Evolutionary conservation across 345 rosid genomes (phyloP), one percentile per base, ranked within the genome.

Genomic region (Turnera subulata): DNA sequence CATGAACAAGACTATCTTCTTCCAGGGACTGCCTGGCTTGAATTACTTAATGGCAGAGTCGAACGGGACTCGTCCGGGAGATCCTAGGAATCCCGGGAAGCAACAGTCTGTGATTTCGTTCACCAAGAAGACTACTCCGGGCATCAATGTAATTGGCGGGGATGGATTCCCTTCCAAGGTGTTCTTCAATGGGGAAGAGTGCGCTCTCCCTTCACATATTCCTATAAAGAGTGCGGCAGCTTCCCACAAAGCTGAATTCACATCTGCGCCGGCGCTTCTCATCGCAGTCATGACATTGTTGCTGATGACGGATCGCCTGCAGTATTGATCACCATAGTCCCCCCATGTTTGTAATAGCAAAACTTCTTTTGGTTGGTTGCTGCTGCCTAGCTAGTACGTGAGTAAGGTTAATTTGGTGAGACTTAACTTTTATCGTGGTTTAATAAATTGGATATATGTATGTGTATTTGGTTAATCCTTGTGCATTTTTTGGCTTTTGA

Each of bases 71-170:
- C 47, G 63, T 49, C 69, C 77, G 6, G 45, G 38, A 17, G 85
- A 79, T 50, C 92, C 96, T 0, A 59, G 70, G 58, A 76, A 87
- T 25, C 91, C 97, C 0, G 99, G 97, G 13, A 94, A 94, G 72
- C 96, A 88, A 64, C 99, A 94, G 46, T 82, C 99, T 15, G 91
- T 88, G 17, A 65, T 94, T 38, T 84, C 99, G 3, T 94, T 94
- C 60, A 62, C 55, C 0, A 94, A 94, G 76, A 81, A 81, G 20
- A 33, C 54, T 3, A 77, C 77, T 7, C 70, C 75, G 0, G 64
- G 72, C 6, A 74, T 90, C 16, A 70, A 84, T 45, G 61, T 94
- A n/a, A 51, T 21, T 0, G 37, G 26, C 6, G 97, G 99, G 0
- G 86, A 90, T 26, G 96, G 96, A 6, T 94, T 94, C 46, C 99